Percentiles rank a stretch among this genome's conserved stretches.
These are phyloP conservation scores for Phytophthora hybrid DNA, from an alignment of 352 stramenopile species.

Conservation along the genomic window DNA sequence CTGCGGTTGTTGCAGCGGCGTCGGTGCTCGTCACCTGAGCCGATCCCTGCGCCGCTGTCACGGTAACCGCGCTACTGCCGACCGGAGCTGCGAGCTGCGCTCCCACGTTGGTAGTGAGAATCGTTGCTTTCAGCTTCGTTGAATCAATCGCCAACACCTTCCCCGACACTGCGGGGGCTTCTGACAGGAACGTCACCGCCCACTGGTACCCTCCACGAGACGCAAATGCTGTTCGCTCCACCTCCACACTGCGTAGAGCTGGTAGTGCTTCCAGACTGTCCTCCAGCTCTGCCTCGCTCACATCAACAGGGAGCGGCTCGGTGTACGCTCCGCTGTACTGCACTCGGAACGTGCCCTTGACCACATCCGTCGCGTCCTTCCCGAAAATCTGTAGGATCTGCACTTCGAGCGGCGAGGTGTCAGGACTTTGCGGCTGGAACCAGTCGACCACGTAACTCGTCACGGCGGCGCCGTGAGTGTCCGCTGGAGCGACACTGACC, in stretches of 20 bases:
- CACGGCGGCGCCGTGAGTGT: slow-evolving; percentile 56
- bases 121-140: slow-evolving; percentile 43
- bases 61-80: slow-evolving; percentile 44
- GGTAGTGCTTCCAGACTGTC: slow-evolving; percentile 63
- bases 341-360: slow-evolving; percentile 84
- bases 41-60: slow-evolving; percentile 41
- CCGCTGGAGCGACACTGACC: slow-evolving; percentile 40
- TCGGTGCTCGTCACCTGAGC: slow-evolving; percentile 50
- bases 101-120: slow-evolving; percentile 51
- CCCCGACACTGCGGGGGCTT: slow-evolving; percentile 50
- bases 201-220: slow-evolving; percentile 71
- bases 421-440: slow-evolving; percentile 52
- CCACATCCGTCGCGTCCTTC: slow-evolving; percentile 35
- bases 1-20: slow-evolving; percentile 42
- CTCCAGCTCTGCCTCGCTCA: slow-evolving; percentile 73
- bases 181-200: slow-evolving; percentile 80
- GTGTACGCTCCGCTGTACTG: slow-evolving; percentile 61
- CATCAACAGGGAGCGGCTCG: slow-evolving; percentile 58
- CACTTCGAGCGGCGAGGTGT: slow-evolving; percentile 57
- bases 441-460: slow-evolving; percentile 81
- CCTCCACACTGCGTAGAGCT: slow-evolving; percentile 76
- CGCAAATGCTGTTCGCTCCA: slow-evolving; percentile 61
- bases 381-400: slow-evolving; percentile 78
- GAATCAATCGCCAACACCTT: slow-evolving; percentile 57
- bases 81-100: slow-evolving; percentile 51